Percentiles rank a stretch among this genome's conserved stretches.
phyloP scores from a whole-genome alignment of 2,329 filamentous ascomycete genomes.

The Dothistroma septosporum region DNA sequence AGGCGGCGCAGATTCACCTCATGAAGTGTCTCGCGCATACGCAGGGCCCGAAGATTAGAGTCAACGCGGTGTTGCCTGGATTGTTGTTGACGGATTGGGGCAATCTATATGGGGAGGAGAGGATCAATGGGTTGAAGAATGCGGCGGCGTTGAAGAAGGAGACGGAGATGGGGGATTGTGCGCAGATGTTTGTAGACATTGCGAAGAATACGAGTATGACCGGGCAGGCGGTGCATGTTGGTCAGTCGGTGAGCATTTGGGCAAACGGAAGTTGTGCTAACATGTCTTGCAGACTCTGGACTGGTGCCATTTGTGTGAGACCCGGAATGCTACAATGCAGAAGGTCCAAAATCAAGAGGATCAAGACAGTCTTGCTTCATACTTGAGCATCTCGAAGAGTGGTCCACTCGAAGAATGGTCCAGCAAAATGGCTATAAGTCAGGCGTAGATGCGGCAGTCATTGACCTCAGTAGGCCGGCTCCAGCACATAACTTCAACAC shows the following conservation, averaged over 20 bases:
- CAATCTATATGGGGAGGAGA: conserved; percentile 46
- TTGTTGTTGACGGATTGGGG: conserved; percentile 66
- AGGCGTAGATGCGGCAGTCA: too few relatives aligned
- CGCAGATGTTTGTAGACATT: conserved; percentile 52
- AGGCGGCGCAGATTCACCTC: conserved; percentile 66
- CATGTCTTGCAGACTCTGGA: neutral
- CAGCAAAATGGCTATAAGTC: too few relatives aligned
- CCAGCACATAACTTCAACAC: too few relatives aligned
- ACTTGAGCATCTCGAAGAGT: too few relatives aligned
- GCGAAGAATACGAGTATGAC: conserved; percentile 53
- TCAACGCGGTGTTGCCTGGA: conserved; percentile 63
- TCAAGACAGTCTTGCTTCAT: neutral
- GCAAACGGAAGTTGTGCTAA: neutral
- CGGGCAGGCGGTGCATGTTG: conserved; percentile 44
- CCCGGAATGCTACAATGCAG: too few relatives aligned
- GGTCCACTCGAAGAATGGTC: too few relatives aligned
- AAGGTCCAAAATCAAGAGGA: too few relatives aligned
- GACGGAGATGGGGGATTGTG: conserved; percentile 52
- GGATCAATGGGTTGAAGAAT: conserved; percentile 52
- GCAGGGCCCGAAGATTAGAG: conserved; percentile 58
- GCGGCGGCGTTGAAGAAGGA: conserved; percentile 57
- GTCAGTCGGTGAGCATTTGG: conserved; percentile 24
- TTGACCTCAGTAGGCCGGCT: too few relatives aligned
- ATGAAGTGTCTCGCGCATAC: conserved; percentile 62
- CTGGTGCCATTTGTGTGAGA: conserved; percentile 1